A percentile compares a stretch with the other conserved stretches of the same genome.
Evolutionary conservation across 2,329 filamentous ascomycete species (phyloP).

Genomic region (Cladosporium sp.): DNA sequence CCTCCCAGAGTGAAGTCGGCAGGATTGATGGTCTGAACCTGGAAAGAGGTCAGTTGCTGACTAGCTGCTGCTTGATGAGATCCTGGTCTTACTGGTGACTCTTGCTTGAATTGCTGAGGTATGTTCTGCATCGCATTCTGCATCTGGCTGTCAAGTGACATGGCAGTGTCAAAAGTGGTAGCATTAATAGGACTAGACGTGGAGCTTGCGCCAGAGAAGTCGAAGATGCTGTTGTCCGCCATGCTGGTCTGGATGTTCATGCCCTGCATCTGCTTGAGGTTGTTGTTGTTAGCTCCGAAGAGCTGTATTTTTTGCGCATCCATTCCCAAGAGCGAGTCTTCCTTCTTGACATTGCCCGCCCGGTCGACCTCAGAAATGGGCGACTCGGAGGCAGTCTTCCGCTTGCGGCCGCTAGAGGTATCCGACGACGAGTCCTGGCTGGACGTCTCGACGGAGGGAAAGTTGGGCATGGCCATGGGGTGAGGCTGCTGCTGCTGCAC

Average conservation of each 20-base stretch:
- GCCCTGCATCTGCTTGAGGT: conserved; percentile 8
- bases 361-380: conserved; percentile 35
- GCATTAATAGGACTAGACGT: conserved; percentile 54
- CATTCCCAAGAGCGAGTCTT: conserved; percentile 33
- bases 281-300: conserved; percentile 25
- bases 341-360: conserved; percentile 32
- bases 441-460: conserved; percentile 43
- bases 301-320: conserved; percentile 31
- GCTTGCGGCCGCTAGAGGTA: conserved; percentile 43
- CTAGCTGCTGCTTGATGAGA: background rate
- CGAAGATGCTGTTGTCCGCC: conserved; percentile 42
- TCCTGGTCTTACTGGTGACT: conserved; percentile 32
- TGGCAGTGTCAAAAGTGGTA: conserved; percentile 33
- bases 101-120: conserved; percentile 30
- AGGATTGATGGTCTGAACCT: conserved; percentile 39
- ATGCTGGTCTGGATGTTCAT: conserved; percentile 21
- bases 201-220: conserved; percentile 45
- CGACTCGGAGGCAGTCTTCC: conserved; percentile 44
- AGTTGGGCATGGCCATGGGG: conserved; percentile 29
- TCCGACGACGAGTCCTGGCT: conserved; percentile 47
- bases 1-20: conserved; percentile 36
- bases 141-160: conserved; percentile 34
- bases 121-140: conserved; percentile 24
- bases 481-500: conserved; percentile 21
- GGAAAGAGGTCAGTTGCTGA: conserved; percentile 1